A percentile compares a stretch with the other conserved stretches of the same genome.
phyloP scores from a whole-genome alignment of 306 rosid species.

The Dalbergia cochinchinensis region DNA sequence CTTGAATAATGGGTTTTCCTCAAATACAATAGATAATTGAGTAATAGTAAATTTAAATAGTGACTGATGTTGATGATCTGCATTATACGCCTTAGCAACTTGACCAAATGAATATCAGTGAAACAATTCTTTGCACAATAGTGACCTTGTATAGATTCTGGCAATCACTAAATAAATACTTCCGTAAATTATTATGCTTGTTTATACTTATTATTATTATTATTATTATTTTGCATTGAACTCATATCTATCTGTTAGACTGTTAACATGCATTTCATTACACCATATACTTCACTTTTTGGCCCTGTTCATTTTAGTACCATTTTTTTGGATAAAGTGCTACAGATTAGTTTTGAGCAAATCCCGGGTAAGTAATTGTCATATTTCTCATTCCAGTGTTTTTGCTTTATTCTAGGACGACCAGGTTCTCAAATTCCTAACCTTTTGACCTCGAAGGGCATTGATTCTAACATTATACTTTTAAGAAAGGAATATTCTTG shows the following conservation, averaged over 20 bases:
- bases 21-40: background rate
- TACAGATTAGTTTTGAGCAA: conserved; percentile 29
- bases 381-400: conserved; percentile 40
- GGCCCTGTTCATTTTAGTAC: conserved; percentile 22
- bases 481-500: conserved; percentile 86
- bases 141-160: background rate
- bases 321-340: conserved; percentile 1
- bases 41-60: background rate
- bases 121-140: conserved; percentile 4
- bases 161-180: background rate
- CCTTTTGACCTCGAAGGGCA: conserved; percentile 55
- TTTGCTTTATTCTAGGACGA: conserved; percentile 59
- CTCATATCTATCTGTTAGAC: conserved; percentile 2
- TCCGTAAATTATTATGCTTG: background rate
- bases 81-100: background rate
- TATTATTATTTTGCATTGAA: background rate
- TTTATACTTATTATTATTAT: background rate
- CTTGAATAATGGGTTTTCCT: background rate
- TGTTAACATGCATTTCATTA: conserved; percentile 19
- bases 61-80: conserved; percentile 28
- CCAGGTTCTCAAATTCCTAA: conserved; percentile 79
- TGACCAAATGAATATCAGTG: background rate
- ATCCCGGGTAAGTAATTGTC: conserved; percentile 15
- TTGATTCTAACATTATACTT: conserved; percentile 62
- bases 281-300: conserved; percentile 6